phyloP scores from a whole-genome alignment of 176 grass and related monocot genomes.

The Eragrostis curvula region DNA sequence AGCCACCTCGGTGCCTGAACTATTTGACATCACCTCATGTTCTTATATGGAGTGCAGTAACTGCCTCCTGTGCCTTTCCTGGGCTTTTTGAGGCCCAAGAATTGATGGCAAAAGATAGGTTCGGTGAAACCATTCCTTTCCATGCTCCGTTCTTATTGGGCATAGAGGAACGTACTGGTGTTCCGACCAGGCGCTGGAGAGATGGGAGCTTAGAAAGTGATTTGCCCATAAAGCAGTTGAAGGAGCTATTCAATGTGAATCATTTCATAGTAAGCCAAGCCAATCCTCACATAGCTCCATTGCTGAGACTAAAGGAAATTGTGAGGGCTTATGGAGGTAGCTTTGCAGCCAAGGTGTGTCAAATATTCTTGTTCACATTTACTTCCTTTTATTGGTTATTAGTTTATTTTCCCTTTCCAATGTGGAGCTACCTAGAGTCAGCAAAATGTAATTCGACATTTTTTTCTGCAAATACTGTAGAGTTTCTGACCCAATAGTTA shows the following conservation, averaged over 20 bases:
- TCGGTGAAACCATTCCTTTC: slow-evolving; percentile 81
- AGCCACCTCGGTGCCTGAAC: slow-evolving; percentile 91
- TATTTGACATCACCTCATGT: slow-evolving; percentile 94
- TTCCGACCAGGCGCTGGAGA: slow-evolving; percentile 73
- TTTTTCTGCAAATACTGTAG: background rate
- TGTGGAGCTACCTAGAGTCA: background rate
- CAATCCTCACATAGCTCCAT: slow-evolving; percentile 91
- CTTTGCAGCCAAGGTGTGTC: slow-evolving; percentile 93
- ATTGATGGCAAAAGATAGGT: slow-evolving; percentile 97
- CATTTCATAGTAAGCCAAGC: slow-evolving; percentile 99
- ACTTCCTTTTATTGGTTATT: slow-evolving; percentile 19
- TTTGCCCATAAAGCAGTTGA: slow-evolving; percentile 87
- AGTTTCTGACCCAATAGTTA: background rate
- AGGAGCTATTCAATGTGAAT: slow-evolving; percentile 96
- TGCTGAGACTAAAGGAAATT: slow-evolving; percentile 84
- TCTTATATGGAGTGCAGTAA: slow-evolving; percentile 98
- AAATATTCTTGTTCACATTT: background rate
- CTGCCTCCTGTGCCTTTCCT: slow-evolving; percentile 97
- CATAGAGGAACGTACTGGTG: slow-evolving; percentile 48
- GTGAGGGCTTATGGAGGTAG: slow-evolving; percentile 73
- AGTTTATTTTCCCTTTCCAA: slow-evolving; percentile 3
- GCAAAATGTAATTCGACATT: background rate
- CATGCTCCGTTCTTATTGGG: slow-evolving; percentile 67
- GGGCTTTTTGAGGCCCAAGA: slow-evolving; percentile 96
- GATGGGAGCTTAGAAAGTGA: slow-evolving; percentile 96